These are phyloP conservation scores for Boletus semigastroideus DNA, from an alignment of 1,284 basidiomycete species.

Conservation along the genomic window DNA sequence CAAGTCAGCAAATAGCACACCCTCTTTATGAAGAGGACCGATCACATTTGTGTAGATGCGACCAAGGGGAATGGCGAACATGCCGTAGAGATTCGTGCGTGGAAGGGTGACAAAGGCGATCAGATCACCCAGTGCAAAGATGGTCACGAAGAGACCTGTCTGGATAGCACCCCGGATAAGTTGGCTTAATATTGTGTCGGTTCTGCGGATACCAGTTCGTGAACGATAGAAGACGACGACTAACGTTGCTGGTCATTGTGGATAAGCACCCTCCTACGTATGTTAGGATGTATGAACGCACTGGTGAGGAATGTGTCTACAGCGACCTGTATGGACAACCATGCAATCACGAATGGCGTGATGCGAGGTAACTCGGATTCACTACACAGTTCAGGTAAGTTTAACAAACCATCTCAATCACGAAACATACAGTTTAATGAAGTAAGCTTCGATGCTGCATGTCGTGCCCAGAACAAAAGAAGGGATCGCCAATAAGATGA, in stretches of 20 bases:
- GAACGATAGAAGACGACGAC: conserved; percentile 38
- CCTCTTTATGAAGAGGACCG: not conserved
- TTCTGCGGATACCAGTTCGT: conserved; percentile 44
- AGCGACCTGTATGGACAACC: conserved; percentile 42
- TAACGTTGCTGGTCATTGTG: conserved; percentile 28
- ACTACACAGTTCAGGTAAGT: conserved; percentile 29
- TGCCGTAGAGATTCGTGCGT: conserved; percentile 27
- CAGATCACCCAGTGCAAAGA: conserved; percentile 45
- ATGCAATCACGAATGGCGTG: conserved; percentile 34
- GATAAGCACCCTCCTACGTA: not conserved
- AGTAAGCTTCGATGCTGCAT: conserved; percentile 39
- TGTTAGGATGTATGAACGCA: conserved; percentile 12
- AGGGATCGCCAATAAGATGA: conserved; percentile 28
- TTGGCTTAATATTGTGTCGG: conserved; percentile 44
- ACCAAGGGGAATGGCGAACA: conserved; percentile 36
- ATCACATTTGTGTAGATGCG: conserved; percentile 38
- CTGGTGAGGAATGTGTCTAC: conserved; percentile 43
- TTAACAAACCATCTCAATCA: conserved; percentile 11
- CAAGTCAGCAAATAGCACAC: not conserved
- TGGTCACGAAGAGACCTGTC: conserved; percentile 43
- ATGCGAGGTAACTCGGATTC: conserved; percentile 26
- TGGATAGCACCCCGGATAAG: conserved; percentile 48
- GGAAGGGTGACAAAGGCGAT: conserved; percentile 37
- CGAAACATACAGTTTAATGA: conserved; percentile 37
- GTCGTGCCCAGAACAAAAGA: conserved; percentile 40